Evolutionary conservation across 371 early-diverging fungal species (phyloP), one percentile per base, ranked within the genome.

Genomic region (Umbelopsis sp.): DNA sequence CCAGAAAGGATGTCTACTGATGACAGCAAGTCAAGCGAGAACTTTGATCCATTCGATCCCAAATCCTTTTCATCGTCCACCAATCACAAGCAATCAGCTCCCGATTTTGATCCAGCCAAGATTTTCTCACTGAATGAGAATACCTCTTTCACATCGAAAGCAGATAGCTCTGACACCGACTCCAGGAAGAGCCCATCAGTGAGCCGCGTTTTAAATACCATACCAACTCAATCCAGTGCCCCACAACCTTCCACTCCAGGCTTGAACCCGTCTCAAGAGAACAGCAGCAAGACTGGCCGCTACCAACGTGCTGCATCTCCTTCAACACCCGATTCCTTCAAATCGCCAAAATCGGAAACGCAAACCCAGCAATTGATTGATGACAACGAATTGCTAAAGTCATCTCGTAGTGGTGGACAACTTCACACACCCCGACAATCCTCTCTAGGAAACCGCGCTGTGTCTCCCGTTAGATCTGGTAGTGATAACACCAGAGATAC

Each of bases 21-120:
- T 18, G 50, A 50, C 11, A 37, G 20, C n/a, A 50, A 66, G 12
- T 50, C 41, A 5, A 57, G 29, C 1, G 57, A 38, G 25, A 44
- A 18, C 0, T 74, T 67, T 68, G 75, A 75, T 68, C 75, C 75
- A 9, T 75, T 75, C 68, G 75, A 72, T 66, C 70, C 70, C 2
- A 41, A 57, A 18, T 10, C 37, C 10, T 57, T 35, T 18, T 57
- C 57, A 4, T 35, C 57, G 7, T n/a, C 32, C n/a, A 11, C 57
- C 10, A 29, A 37, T 29, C 32, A n/a, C 35, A 57, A 57, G 35
- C 57, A 57, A 18, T 11, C 57, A 18, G 35, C 29, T 14, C 18
- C 32, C 7, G 57, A 57, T 57, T 57, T 57, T 35, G 57, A 57
- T 57, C 57, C 57, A 35, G 57, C 57, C 22, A 57, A 29, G 3